Percentiles rank a stretch among this genome's conserved stretches.
Conservation (phyloP, 2,329 filamentous ascomycete species). For the Fonsecaea multimorphosa region DNA sequence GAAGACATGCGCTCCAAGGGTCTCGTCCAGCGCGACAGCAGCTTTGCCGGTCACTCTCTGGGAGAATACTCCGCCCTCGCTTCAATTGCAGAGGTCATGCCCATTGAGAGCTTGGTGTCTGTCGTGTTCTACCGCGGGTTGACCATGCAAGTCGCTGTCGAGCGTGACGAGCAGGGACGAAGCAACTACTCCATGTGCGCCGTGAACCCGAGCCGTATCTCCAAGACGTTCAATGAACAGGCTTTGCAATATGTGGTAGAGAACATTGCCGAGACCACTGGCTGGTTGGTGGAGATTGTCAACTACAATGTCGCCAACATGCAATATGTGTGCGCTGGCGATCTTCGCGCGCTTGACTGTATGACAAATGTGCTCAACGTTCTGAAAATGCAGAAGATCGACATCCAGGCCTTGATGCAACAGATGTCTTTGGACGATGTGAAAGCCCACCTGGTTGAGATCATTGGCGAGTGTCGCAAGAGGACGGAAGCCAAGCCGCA, state of each 20-base stretch:
- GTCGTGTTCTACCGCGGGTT: slow-evolving; percentile 99
- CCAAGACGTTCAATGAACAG: slow-evolving; percentile 98
- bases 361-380: slow-evolving; percentile 86
- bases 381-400: slow-evolving; percentile 94
- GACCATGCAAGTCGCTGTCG: slow-evolving; percentile 98
- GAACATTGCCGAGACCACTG: slow-evolving; percentile 91
- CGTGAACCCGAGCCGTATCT: slow-evolving; percentile 97
- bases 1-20: slow-evolving; percentile 99
- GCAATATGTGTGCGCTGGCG: slow-evolving; percentile 72
- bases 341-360: slow-evolving; percentile 69
- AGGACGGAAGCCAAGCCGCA: slow-evolving; percentile 86
- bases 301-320: slow-evolving; percentile 82
- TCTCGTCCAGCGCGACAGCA: slow-evolving; percentile 92
- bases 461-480: slow-evolving; percentile 86
- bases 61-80: slow-evolving; percentile 98
- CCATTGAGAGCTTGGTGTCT: slow-evolving; percentile 97
- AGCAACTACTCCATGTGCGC: slow-evolving; percentile 99
- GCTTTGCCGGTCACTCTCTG: slow-evolving; percentile 95
- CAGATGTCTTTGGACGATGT: slow-evolving; percentile 87
- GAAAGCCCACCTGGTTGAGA: slow-evolving; percentile 85
- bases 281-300: slow-evolving; percentile 97
- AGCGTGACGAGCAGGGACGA: slow-evolving; percentile 88
- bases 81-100: slow-evolving; percentile 96
- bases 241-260: slow-evolving; percentile 95
- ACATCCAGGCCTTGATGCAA: slow-evolving; percentile 91